A percentile compares a stretch with the other conserved stretches of the same genome.
phyloP scores from a whole-genome alignment of 2,329 filamentous ascomycete species.

The Xylariaceae sp. region DNA sequence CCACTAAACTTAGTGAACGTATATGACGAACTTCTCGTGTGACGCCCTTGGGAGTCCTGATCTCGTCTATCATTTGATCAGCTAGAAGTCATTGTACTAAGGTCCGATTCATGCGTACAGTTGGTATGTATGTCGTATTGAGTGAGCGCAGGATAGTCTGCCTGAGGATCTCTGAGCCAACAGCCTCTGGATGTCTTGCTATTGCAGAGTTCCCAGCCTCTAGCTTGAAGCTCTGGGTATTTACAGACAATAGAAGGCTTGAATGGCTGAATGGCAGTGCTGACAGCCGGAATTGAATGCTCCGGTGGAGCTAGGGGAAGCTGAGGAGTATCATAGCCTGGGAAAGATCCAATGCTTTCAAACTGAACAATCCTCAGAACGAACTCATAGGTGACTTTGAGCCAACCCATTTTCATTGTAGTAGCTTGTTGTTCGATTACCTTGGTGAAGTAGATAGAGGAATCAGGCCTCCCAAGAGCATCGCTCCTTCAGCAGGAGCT shows the following conservation, averaged over 20 bases:
- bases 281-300: not conserved
- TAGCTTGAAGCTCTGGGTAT: constrained; percentile 16
- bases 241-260: constrained; percentile 12
- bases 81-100: not conserved
- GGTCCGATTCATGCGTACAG: constrained; percentile 10
- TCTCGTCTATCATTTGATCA: constrained; percentile 9
- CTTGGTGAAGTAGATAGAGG: too few species aligned
- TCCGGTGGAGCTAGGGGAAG: constrained; percentile 9
- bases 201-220: constrained; percentile 20
- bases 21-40: constrained; percentile 9
- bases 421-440: too few species aligned
- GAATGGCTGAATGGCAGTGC: not conserved
- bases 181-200: constrained; percentile 15
- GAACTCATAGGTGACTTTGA: constrained; percentile 16
- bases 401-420: constrained; percentile 14
- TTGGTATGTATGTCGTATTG: constrained; percentile 17
- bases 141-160: constrained; percentile 9
- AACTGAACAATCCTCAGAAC: constrained; percentile 13
- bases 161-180: constrained; percentile 18
- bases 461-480: not conserved
- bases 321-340: constrained; percentile 8
- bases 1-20: not conserved
- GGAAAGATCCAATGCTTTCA: constrained; percentile 6
- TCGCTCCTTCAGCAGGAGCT: too few species aligned
- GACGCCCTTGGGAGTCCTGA: constrained; percentile 4